Percentiles rank a stretch among this genome's conserved stretches.
Evolutionary conservation across 805 yeast species (phyloP).

Genomic region (Ogataea wickerhamii): DNA sequence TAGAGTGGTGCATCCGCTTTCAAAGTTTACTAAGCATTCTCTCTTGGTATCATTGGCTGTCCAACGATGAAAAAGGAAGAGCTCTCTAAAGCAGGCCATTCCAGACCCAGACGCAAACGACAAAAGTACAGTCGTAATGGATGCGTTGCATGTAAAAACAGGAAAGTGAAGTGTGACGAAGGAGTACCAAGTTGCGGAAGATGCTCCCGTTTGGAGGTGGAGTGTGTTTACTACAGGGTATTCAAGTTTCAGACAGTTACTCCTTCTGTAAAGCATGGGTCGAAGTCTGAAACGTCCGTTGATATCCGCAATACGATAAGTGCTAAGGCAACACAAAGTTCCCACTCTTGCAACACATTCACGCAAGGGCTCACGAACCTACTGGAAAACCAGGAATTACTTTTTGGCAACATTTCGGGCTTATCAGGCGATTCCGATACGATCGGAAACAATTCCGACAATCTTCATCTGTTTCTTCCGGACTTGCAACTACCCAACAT

Average conservation of each 20-base stretch:
- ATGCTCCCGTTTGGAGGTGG: slow-evolving; percentile 32
- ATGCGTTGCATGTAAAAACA: slow-evolving; percentile 38
- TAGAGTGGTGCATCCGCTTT: too few species aligned
- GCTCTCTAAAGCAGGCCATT: too few species aligned
- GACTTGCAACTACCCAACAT: slow-evolving; percentile 8
- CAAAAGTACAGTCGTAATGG: slow-evolving; percentile 40
- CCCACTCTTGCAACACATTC: slow-evolving; percentile 1
- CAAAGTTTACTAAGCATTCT: too few species aligned
- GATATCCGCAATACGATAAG: too few species aligned
- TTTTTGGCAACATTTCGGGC: slow-evolving; percentile 21
- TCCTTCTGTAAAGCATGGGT: background rate
- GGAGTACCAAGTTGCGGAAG: slow-evolving; percentile 34
- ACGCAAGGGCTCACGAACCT: slow-evolving; percentile 15
- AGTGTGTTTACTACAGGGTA: slow-evolving; percentile 33
- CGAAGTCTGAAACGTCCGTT: too few species aligned
- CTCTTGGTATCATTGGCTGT: too few species aligned
- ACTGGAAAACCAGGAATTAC: slow-evolving; percentile 22
- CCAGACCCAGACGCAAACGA: slow-evolving; percentile 27
- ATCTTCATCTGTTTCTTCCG: slow-evolving; percentile 10
- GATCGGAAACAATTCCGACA: slow-evolving; percentile 6
- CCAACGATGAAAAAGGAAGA: too few species aligned
- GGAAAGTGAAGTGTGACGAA: slow-evolving; percentile 38
- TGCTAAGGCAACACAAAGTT: too few species aligned
- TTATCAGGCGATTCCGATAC: slow-evolving; percentile 12
- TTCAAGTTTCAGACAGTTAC: slow-evolving; percentile 25